Evolutionary conservation across 228 moss, liverwort and hornwort genomes (phyloP), one percentile per base, ranked within the genome.

Genomic region (Sphagnum fallax): DNA sequence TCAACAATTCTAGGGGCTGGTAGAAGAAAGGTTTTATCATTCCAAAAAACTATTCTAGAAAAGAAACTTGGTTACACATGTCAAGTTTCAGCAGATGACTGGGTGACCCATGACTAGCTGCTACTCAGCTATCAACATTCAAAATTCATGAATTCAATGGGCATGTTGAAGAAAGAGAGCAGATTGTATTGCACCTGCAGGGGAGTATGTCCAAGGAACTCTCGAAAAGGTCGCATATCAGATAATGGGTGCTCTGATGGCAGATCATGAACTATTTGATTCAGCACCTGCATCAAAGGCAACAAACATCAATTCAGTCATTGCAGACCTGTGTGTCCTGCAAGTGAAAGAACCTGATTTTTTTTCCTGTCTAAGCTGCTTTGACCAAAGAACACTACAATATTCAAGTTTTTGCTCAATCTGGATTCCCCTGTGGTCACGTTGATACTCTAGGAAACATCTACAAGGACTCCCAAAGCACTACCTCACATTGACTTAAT

Each of bases 201-300:
- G 75, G 93, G 98, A 6, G 98, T 98, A 69, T 98, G 98, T 67
- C 98, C 98, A 72, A 98, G 91, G 75, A 88, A 84, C 73, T 98
- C 98, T 70, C 94, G 85, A 12, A 98, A 85, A 60, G 98, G 98
- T 72, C 94, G 87, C 49, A 94, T 90, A 69, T 98, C 98, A 51
- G 94, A 92, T 16, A 98, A 92, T 65, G 98, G 98, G 64, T 98
- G 94, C 82, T 94, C 98, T 16, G 98, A 90, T 49, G 98, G 94
- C 47, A 98, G 88, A 73, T 98, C 98, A 74, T 87, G 94, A 32
- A 98, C 94, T 70, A 98, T 93, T 81, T 98, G 94, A 77, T 98
- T 98, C 76, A 98, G 74, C 52, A 98, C 97, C 94, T 94, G 89
- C 66, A 73, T 5, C 47, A 49, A 50, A 67, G 48, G 51, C 6